These are phyloP conservation scores for Rosa persica DNA, from an alignment of 306 rosid genomes.

Conservation along the genomic window DNA sequence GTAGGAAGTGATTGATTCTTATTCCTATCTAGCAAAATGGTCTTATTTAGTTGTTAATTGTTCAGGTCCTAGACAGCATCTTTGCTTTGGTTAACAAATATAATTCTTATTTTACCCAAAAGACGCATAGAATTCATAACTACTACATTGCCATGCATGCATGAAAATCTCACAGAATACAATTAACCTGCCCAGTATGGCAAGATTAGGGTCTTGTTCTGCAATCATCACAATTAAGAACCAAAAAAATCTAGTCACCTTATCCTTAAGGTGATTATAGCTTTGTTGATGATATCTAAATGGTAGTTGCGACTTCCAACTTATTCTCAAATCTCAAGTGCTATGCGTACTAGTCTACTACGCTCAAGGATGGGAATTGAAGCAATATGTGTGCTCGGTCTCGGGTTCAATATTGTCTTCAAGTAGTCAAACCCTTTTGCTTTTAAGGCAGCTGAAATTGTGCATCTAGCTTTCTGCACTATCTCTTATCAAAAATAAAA, in stretches of 20 bases:
- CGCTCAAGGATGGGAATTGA: neutral
- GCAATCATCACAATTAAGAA: neutral
- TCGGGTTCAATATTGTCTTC: neutral
- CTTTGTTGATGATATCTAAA: neutral
- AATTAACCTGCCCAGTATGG: neutral
- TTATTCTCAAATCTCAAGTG: neutral
- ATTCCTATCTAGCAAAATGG: too few species aligned
- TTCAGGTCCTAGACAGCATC: too few species aligned
- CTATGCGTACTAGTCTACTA: neutral
- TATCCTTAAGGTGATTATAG: constrained; percentile 2
- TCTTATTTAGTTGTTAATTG: too few species aligned
- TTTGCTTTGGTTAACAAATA: too few species aligned
- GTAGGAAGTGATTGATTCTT: too few species aligned
- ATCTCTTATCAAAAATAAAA: too few species aligned
- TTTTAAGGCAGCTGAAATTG: neutral
- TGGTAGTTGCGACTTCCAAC: neutral
- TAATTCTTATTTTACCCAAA: too few species aligned
- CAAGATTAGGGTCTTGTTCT: neutral
- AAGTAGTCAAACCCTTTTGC: neutral
- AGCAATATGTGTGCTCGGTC: neutral
- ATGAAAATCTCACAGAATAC: neutral
- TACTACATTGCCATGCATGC: neutral
- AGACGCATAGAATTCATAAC: too few species aligned
- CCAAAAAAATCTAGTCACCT: neutral
- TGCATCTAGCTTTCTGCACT: constrained; percentile 5